Percentiles rank a stretch among this genome's conserved stretches.
Evolutionary conservation across 2,329 filamentous ascomycete species (phyloP).

Genomic region (Exophiala xenobiotica): DNA sequence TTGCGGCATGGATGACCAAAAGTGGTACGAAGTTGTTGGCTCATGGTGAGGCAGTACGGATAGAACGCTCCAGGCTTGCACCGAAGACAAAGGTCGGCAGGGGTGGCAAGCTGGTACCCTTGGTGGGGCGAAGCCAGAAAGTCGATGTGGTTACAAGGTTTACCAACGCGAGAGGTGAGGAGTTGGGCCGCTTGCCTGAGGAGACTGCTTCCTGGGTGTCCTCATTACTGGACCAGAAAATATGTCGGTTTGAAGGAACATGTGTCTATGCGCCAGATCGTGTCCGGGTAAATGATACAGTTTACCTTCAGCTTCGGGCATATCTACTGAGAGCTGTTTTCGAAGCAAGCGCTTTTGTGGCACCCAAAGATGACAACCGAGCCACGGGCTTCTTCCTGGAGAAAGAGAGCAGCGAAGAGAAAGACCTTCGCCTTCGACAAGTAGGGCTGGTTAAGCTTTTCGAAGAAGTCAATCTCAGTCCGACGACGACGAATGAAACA

Average conservation of each 20-base stretch:
- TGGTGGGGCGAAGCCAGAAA: conserved; percentile 57
- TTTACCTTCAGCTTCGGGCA: conserved; percentile 85
- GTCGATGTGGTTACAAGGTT: conserved; percentile 90
- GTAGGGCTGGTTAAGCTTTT: conserved; percentile 85
- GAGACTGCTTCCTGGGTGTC: conserved; percentile 91
- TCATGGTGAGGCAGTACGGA: conserved; percentile 78
- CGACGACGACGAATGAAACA: conserved; percentile 69
- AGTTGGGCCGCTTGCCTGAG: conserved; percentile 82
- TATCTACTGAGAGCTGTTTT: conserved; percentile 76
- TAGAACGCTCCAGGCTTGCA: conserved; percentile 80
- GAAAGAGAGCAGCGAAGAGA: conserved; percentile 82
- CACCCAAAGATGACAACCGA: conserved; percentile 67
- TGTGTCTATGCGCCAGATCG: conserved; percentile 88
- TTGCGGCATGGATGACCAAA: conserved; percentile 85
- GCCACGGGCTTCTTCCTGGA: conserved; percentile 75
- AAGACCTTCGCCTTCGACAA: conserved; percentile 77
- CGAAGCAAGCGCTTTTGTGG: conserved; percentile 59
- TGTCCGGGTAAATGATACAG: conserved; percentile 83
- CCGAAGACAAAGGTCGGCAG: conserved; percentile 52
- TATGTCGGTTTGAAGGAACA: conserved; percentile 81
- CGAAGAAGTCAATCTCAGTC: conserved; percentile 80
- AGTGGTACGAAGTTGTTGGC: conserved; percentile 74
- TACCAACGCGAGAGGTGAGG: conserved; percentile 72
- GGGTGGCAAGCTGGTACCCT: conserved; percentile 41
- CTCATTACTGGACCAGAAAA: conserved; percentile 81